These are phyloP conservation scores for Wickerhamiella shivajii DNA, from an alignment of 805 yeast genomes.

Conservation along the genomic window DNA sequence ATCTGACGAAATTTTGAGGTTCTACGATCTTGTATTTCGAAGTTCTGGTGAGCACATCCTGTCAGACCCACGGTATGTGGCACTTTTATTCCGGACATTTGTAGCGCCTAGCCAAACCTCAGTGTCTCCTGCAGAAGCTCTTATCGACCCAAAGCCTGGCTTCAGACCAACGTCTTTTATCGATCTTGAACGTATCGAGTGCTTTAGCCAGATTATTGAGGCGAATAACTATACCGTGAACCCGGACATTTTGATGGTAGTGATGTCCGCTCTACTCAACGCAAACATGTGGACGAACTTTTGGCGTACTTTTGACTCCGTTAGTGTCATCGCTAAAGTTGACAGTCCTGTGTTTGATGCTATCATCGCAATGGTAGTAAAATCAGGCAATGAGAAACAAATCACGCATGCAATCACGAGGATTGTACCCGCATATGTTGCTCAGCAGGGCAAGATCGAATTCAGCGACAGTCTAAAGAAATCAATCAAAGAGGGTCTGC, in stretches of 20 bases:
- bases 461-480: slow-evolving; percentile 11
- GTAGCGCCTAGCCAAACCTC: slow-evolving; percentile 12
- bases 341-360: slow-evolving; percentile 15
- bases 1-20: slow-evolving; percentile 13
- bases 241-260: slow-evolving; percentile 15
- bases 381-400: slow-evolving; percentile 19
- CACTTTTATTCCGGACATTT: slow-evolving; percentile 20
- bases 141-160: slow-evolving; percentile 15
- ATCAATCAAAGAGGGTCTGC: slow-evolving; percentile 13
- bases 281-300: slow-evolving; percentile 19
- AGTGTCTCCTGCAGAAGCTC: slow-evolving; percentile 15
- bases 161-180: no score
- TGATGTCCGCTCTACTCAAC: slow-evolving; percentile 20
- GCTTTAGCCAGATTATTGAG: slow-evolving; percentile 11
- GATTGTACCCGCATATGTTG: slow-evolving; percentile 15
- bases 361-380: slow-evolving; percentile 20
- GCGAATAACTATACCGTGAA: slow-evolving; percentile 9
- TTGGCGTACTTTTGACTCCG: slow-evolving; percentile 21
- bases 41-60: slow-evolving; percentile 16
- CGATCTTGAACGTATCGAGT: no score
- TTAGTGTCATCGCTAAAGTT: slow-evolving; percentile 11
- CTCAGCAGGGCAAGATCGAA: slow-evolving; percentile 3
- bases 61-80: slow-evolving; percentile 14
- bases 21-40: slow-evolving; percentile 17
- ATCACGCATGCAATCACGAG: slow-evolving; percentile 16